Evolutionary conservation across 495 filamentous ascomycete species (phyloP), one percentile per base, ranked within the genome.

Genomic region (Polyplosphaeria fusca): DNA sequence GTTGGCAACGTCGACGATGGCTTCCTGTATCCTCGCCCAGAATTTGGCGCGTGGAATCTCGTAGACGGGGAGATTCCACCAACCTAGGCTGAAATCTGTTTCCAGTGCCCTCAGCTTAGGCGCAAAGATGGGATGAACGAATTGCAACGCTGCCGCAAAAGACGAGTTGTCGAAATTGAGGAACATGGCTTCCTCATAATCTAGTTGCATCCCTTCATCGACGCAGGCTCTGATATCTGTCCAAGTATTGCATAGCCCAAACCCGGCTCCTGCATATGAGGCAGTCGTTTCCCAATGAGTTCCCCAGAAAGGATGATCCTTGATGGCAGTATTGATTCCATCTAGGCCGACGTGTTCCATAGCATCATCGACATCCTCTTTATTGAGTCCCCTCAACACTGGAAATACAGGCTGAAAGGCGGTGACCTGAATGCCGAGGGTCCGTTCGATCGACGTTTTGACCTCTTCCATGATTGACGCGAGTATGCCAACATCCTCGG

Each of bases 361-460:
- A 9, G 48, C 48, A 24, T 52, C 48, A 20, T 52, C 23, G 19
- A 52, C 32, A 20, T 52, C 48, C 12, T 52, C n/a, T 41, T 52
- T 23, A 25, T 52, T 24, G 2, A 52, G 12, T 11, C n/a, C 48
- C 1, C 18, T 12, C 3, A 52, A 37, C 25, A 41, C 42, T 19
- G 48, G 48, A 20, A 52, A 52, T 18, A 52, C 32, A 11, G 48
- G 48, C 23, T 20, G 19, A 2, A 41, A 23, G 12, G 3, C 32
- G 23, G 32, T 41, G 4, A 52, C 20, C 11, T 16, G 18, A 16
- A 41, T 25, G 4, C 24, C 32, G 26, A 52, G 30, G 2, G 9
- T 52, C 19, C 3, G 20, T 18, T 39, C 48, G 9, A 52, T 23
- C 12, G 32, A 32, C 5, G 37, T 12, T 23, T 52, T 52, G 2